Base-by-base conservation (phyloP, 192 early-diverging fungal species). In the Coemansia sp. region DNA sequence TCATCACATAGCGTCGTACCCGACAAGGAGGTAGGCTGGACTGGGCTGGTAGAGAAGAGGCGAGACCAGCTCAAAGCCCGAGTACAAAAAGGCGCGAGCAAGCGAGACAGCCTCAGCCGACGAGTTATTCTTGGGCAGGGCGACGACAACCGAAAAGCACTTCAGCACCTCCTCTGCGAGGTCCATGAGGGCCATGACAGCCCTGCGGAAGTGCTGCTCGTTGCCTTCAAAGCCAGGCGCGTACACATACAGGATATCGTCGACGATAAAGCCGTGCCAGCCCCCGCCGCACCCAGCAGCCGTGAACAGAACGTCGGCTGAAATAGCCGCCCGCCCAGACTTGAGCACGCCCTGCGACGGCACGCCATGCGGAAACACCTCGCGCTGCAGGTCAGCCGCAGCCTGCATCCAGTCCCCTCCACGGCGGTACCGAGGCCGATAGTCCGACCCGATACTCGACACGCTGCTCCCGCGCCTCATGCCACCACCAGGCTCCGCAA, bases 71-170 rank as follows among this genome's bases (percentile, higher is more conserved):
- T 87, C 83, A 70, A 90, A 90, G 15, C 89, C 89, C 52, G 88
- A 77, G 76, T 90, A 89, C 87, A 90, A 70, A 60, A 89, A 90
- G 11, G 88, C 89, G 61, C 88, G 88, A 18, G 85, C 78, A 24
- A 90, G 70, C 41, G 73, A 70, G 2, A 82, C 84, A 47, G 78
- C 67, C 12, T 53, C 79, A 5, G 60, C 53, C 4, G 47, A 36
- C 40, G 47, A 36, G 24, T 22, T 18, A 62, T 61, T 66, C 57
- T 39, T 81, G 12, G 76, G 74, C 74, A 84, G 39, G 31, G 76
- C 80, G 39, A 84, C 71, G 20, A 85, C 62, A 15, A 84, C 66
- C 13, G 73, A 72, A 36, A 63, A 47, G 64, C 83, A 81, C 5
- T n/a, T 16, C 47, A 84, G 66, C 34, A 72, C 74, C 31, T 82